Conservation (phyloP, 225 moss, liverwort and hornwort genomes). For the Pseudisothecium myosuroides region DNA sequence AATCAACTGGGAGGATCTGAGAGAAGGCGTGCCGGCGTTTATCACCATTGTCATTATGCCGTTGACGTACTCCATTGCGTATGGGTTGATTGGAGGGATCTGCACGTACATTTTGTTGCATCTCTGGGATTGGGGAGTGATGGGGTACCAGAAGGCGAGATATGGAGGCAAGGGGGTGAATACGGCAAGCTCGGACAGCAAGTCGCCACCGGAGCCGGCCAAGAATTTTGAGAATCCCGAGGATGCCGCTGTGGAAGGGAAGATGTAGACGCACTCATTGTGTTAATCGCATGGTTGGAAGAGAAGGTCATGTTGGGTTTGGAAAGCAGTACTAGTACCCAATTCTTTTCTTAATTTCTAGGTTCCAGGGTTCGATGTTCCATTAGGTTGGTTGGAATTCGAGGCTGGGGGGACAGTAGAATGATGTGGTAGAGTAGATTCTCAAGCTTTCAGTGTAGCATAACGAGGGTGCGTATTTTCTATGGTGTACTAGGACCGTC, state of each 20-base stretch:
- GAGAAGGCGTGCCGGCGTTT: constrained; percentile 81
- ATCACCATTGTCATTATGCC: constrained; percentile 82
- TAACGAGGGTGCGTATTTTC: background rate
- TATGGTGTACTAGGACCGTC: background rate
- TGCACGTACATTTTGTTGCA: constrained; percentile 67
- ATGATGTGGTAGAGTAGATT: background rate
- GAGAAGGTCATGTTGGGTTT: background rate
- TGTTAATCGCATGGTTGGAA: background rate
- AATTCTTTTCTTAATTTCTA: background rate
- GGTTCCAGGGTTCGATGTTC: background rate
- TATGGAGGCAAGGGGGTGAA: background rate
- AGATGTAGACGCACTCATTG: background rate
- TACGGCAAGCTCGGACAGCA: background rate
- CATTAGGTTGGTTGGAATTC: background rate
- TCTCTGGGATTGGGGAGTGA: constrained; percentile 47
- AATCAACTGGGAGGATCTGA: constrained; percentile 80
- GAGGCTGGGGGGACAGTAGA: background rate
- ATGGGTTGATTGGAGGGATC: constrained; percentile 88
- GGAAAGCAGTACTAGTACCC: background rate
- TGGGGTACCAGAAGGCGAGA: background rate
- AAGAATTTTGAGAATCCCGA: background rate
- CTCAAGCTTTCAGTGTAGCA: background rate
- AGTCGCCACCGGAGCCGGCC: background rate
- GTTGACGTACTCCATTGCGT: constrained; percentile 86
- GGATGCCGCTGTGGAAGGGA: constrained; percentile 14